Conservation (phyloP, 192 early-diverging fungal species). For the Dissophora globulifera region DNA sequence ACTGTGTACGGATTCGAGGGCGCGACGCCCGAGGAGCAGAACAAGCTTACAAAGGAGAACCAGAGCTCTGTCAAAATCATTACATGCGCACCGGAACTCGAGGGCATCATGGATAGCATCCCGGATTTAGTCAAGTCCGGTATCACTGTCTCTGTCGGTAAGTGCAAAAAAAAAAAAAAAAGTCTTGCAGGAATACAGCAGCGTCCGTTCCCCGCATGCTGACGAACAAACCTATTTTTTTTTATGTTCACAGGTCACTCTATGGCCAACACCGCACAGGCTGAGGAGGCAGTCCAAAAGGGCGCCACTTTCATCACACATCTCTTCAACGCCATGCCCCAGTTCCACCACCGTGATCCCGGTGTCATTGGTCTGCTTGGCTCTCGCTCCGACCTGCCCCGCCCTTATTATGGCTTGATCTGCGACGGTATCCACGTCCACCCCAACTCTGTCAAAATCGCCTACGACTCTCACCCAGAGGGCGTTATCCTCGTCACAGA, state of each 20-base stretch:
- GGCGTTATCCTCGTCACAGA: conserved; percentile 86
- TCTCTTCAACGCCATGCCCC: conserved; percentile 88
- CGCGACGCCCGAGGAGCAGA: conserved; percentile 33
- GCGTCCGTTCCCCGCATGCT: no score
- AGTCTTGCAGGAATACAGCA: background rate
- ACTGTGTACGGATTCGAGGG: conserved; percentile 76
- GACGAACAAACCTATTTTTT: no score
- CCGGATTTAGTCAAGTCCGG: conserved; percentile 70
- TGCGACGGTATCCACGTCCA: conserved; percentile 87
- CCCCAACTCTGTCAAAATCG: conserved; percentile 83
- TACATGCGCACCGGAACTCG: conserved; percentile 83
- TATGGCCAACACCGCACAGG: conserved; percentile 69
- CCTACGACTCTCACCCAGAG: conserved; percentile 81
- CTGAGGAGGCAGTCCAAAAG: conserved; percentile 65
- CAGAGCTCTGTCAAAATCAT: conserved; percentile 72
- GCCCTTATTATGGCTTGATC: conserved; percentile 87
- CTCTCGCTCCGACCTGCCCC: conserved; percentile 57
- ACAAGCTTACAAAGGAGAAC: conserved; percentile 42
- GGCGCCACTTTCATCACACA: conserved; percentile 84
- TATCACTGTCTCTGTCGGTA: conserved; percentile 74
- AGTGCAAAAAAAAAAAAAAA: conserved; percentile 2
- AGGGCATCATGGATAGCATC: conserved; percentile 74
- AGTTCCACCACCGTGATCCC: conserved; percentile 90
- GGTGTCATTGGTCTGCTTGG: conserved; percentile 85
- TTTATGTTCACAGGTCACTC: conserved; percentile 66